phyloP scores from a whole-genome alignment of 2,329 filamentous ascomycete species.

The Exophiala phaeomuriformis region DNA sequence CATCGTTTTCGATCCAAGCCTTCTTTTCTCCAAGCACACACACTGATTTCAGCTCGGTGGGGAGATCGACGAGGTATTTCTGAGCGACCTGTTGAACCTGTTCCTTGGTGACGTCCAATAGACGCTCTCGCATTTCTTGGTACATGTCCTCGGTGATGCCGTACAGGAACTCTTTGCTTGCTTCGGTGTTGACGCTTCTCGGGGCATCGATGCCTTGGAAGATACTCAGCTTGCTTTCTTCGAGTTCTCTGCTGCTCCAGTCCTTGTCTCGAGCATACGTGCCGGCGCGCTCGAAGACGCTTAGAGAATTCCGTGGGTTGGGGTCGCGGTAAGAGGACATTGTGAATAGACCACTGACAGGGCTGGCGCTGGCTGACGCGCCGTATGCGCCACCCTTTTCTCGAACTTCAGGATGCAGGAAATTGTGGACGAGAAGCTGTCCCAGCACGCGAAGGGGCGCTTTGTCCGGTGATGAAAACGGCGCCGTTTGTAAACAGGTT shows the following conservation, averaged over 20 bases:
- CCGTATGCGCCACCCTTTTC: constrained; percentile 97
- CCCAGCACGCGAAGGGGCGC: constrained; percentile 82
- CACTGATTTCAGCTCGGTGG: constrained; percentile 54
- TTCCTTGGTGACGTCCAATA: constrained; percentile 76
- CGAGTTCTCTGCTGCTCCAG: constrained; percentile 78
- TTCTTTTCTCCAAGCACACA: constrained; percentile 77
- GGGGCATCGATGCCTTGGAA: constrained; percentile 92
- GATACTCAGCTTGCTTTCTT: constrained; percentile 91
- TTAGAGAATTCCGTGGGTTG: constrained; percentile 80
- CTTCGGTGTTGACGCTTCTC: constrained; percentile 76
- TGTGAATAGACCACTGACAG: constrained; percentile 77
- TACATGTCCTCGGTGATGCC: constrained; percentile 85
- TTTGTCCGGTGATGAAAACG: constrained; percentile 67
- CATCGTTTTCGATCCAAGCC: constrained; percentile 44
- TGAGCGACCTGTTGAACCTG: constrained; percentile 77
- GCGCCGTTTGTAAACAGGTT: constrained; percentile 71
- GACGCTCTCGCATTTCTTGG: constrained; percentile 70
- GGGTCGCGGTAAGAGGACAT: constrained; percentile 97
- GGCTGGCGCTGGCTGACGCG: constrained; percentile 74
- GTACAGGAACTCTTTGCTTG: constrained; percentile 75
- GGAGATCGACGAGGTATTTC: constrained; percentile 65
- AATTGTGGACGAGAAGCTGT: constrained; percentile 90
- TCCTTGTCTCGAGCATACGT: constrained; percentile 71
- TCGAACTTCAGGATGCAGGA: constrained; percentile 92
- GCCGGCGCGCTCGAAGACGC: constrained; percentile 75